Conservation (phyloP, 805 yeast species). For the Starmerella kuoi region DNA sequence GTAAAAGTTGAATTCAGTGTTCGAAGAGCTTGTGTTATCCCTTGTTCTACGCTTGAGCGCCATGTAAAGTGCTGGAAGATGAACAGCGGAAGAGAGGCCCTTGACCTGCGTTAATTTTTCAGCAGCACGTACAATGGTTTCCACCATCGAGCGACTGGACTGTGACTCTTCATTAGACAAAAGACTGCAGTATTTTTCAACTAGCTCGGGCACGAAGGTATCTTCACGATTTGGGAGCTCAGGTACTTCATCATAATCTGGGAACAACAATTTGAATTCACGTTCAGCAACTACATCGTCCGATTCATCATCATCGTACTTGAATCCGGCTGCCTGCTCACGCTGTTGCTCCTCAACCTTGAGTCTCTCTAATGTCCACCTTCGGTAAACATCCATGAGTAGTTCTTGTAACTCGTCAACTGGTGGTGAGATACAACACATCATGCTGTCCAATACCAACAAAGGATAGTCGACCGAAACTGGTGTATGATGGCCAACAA, state of each 20-base stretch:
- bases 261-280: conserved; percentile 74
- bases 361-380: conserved; percentile 69
- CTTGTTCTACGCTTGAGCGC: conserved; percentile 5
- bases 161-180: background rate
- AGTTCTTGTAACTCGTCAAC: conserved; percentile 20
- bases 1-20: conserved; percentile 49
- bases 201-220: conserved; percentile 28
- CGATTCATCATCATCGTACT: conserved; percentile 46
- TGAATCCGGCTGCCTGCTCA: conserved; percentile 51
- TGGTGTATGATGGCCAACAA: background rate
- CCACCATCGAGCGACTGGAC: background rate
- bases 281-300: conserved; percentile 44
- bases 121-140: conserved; percentile 3
- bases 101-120: background rate
- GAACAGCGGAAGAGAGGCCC: conserved; percentile 1
- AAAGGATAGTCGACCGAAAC: conserved; percentile 6
- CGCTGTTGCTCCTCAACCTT: conserved; percentile 53
- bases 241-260: conserved; percentile 42
- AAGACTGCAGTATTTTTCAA: conserved; percentile 23
- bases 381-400: conserved; percentile 52
- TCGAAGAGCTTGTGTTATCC: conserved; percentile 3
- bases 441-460: conserved; percentile 23
- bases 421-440: background rate
- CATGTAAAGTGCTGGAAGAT: conserved; percentile 16
- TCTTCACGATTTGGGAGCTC: conserved; percentile 5